Percentiles rank a stretch among this genome's conserved stretches.
phyloP scores from a whole-genome alignment of 2,329 filamentous ascomycete species.

The Thelonectria blattea region DNA sequence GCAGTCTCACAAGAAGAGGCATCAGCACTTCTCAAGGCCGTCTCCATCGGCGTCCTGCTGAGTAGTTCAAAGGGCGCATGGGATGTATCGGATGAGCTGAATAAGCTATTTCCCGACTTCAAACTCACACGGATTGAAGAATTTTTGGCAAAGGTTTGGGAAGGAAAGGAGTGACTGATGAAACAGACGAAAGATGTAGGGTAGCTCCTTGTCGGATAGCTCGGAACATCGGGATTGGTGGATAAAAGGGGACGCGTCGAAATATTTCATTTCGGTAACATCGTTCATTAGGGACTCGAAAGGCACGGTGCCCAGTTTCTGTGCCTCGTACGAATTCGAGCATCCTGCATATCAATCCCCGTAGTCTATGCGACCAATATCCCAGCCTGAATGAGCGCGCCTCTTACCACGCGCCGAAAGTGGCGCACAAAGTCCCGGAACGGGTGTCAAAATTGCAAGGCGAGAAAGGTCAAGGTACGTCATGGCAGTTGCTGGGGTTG shows the following conservation, averaged over 20 bases:
- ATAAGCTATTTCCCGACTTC: slow-evolving; percentile 51
- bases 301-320: no score
- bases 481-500: background rate
- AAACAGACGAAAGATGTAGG: background rate
- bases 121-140: slow-evolving; percentile 49
- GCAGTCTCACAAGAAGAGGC: background rate
- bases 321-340: background rate
- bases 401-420: slow-evolving; percentile 6
- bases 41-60: background rate
- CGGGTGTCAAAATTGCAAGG: slow-evolving; percentile 16
- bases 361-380: background rate
- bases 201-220: no score
- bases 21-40: background rate
- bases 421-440: slow-evolving; percentile 18
- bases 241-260: background rate
- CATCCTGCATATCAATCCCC: background rate
- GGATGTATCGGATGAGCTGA: slow-evolving; percentile 52
- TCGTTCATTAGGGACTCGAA: no score
- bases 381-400: background rate
- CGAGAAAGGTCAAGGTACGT: slow-evolving; percentile 18
- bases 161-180: background rate
- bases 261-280: background rate
- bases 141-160: slow-evolving; percentile 44
- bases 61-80: slow-evolving; percentile 27
- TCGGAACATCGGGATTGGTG: no score